Base-by-base conservation (phyloP, 1,284 basidiomycete genomes). In the Heterobasidion occidentale region DNA sequence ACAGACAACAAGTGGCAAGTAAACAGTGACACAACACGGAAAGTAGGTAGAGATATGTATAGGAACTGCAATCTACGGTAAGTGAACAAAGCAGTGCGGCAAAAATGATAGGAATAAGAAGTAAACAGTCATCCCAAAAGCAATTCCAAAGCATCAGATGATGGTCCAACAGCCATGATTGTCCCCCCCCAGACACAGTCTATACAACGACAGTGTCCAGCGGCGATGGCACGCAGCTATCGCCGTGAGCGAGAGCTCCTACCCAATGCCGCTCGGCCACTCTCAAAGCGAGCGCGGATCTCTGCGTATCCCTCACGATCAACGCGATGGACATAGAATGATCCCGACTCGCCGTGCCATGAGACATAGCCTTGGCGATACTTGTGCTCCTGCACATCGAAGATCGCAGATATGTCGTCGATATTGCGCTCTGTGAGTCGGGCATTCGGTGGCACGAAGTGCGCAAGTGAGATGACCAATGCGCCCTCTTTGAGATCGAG, bases 401-500 rank as follows among this genome's bases (percentile, higher is more conserved):
- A 87, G 49, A 90, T 90, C 7, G 85, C 77, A 58, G 81, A 81
- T 58, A 90, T 86, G 62, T 89, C 86, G 64, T 88, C 84, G 47
- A 88, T 76, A 60, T 89, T 90, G 35, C 87, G 83, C 62, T 88
- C 84, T 0, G 84, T 87, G 35, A 90, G 71, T n/a, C 86, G 78
- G 33, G 79, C 78, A 61, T 84, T 81, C 9, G 79, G 77, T 12
- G 80, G 76, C 42, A 85, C 84, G 62, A 90, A 90, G 1, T 85
- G 84, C 55, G 79, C 77, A 14, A 90, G 69, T 8, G 88, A 90
- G n/a, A 90, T 77, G 17, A 90, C 86, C 50, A 85, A 80, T 1
- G 88, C 88, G 36, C 88, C 88, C 61, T 90, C 88, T 64, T 90
- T 90, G 58, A 90, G 71, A 66, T 90, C 88, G 49, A 90, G 68